Evolutionary conservation across 2,329 filamentous ascomycete genomes (phyloP), one percentile per base, ranked within the genome.

Genomic region (Diplodia sapinea): DNA sequence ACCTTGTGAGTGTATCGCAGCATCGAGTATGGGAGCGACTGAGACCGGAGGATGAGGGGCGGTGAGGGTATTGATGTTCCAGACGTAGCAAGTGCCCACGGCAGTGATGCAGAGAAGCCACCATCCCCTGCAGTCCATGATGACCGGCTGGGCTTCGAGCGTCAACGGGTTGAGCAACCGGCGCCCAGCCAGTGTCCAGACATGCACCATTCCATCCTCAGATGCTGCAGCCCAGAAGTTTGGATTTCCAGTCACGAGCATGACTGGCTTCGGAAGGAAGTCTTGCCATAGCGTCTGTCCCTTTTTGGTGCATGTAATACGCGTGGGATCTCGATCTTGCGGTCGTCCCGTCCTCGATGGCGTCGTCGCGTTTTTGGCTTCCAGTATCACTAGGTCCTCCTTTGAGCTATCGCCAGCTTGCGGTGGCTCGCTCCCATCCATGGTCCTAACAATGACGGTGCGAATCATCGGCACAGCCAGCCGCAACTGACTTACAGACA

Each of bases 201-300:
- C 87, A 75, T 97, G 92, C 8, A 99, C 78, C 20, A 89, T 92
- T 17, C 93, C 95, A 75, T 98, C 95, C 77, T 99, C 95, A 74
- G 94, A 97, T 11, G 91, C 94, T 17, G 91, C 94, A 0, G 92
- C 91, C 91, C 95, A 99, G 76, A 98, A 94, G 72, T 91, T 89
- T 73, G 90, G 89, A 77, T 93, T 98, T 2, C 93, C 96, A 0
- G 94, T 95, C 1, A 96, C 89, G 1, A 98, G 85, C n/a, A 99
- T 86, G 29, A 97, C 91, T 6, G 93, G 88, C 68, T 90, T 87
- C 0, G 94, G 94, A 15, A 99, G 82, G 73, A 92, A 99, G 75
- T 99, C 96, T 74, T 97, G 92, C 95, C 96, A 99, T 3, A 98
- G 79, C 1, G 91, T 83, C 67, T 89, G 88, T 4, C 93, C 93